These are phyloP conservation scores for Diaporthe velutina DNA, from an alignment of 2,329 filamentous ascomycete genomes.

Conservation along the genomic window DNA sequence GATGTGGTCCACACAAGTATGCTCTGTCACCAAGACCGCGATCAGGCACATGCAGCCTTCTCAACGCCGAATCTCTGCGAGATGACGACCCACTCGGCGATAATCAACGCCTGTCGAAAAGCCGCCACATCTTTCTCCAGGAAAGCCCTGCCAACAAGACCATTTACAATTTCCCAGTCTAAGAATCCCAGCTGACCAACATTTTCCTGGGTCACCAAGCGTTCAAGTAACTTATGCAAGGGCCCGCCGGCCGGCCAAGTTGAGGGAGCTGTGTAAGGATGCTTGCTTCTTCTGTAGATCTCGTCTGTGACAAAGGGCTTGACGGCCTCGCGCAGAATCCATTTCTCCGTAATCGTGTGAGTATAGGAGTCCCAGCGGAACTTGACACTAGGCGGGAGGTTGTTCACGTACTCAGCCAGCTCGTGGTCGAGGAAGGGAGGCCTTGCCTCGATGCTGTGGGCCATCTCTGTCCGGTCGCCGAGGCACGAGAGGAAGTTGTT, in stretches of 20 bases:
- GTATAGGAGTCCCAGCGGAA: not conserved
- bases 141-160: constrained; percentile 55
- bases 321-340: constrained; percentile 63
- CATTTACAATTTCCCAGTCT: constrained; percentile 51
- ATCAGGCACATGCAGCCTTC: constrained; percentile 44
- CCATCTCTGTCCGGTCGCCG: constrained; percentile 53
- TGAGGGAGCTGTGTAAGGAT: constrained; percentile 62
- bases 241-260: constrained; percentile 57
- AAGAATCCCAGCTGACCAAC: constrained; percentile 56
- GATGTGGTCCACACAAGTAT: not conserved
- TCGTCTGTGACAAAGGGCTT: constrained; percentile 65
- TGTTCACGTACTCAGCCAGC: constrained; percentile 48
- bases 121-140: constrained; percentile 48
- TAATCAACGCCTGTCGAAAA: constrained; percentile 53
- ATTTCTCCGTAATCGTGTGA: constrained; percentile 58
- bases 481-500: constrained; percentile 48
- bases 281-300: constrained; percentile 62
- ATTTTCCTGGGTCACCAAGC: constrained; percentile 51
- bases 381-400: constrained; percentile 48
- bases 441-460: constrained; percentile 51
- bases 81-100: constrained; percentile 60
- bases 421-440: constrained; percentile 53
- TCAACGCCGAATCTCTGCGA: constrained; percentile 56
- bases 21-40: not conserved
- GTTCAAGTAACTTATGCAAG: constrained; percentile 51